Evolutionary conservation across 345 rosid species (phyloP).

Genomic region (Eutrema yunnanense): DNA sequence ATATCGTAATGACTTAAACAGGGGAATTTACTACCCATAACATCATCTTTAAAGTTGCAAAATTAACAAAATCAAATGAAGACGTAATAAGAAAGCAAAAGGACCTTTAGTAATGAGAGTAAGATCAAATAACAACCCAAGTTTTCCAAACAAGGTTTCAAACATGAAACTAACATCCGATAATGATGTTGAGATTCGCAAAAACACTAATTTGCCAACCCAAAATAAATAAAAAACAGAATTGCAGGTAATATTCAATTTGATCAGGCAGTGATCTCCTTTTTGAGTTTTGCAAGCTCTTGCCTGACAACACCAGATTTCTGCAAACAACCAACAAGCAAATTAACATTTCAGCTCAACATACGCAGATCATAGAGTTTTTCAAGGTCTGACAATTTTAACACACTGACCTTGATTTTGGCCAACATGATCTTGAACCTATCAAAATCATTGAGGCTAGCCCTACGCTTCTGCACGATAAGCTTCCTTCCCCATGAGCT

Average conservation of each 20-base stretch:
- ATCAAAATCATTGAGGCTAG: conserved; percentile 71
- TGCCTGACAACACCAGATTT: conserved; percentile 49
- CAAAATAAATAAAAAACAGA: background rate
- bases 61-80: background rate
- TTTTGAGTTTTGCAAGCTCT: conserved; percentile 50
- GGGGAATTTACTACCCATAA: too few species aligned
- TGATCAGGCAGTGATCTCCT: conserved; percentile 34
- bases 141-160: background rate
- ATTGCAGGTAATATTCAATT: background rate
- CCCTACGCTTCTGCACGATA: conserved; percentile 64
- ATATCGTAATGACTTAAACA: background rate
- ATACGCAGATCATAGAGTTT: background rate
- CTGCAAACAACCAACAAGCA: conserved; percentile 22
- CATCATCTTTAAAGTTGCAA: too few species aligned
- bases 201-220: conserved; percentile 9
- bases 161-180: conserved; percentile 10
- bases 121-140: background rate
- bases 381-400: background rate
- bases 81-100: background rate
- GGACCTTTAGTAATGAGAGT: background rate
- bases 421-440: conserved; percentile 87
- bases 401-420: conserved; percentile 52
- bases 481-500: conserved; percentile 84
- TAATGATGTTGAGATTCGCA: background rate
- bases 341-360: background rate